Evolutionary conservation across 371 early-diverging fungal species (phyloP).

Genomic region (Rhizomucor pusillus): DNA sequence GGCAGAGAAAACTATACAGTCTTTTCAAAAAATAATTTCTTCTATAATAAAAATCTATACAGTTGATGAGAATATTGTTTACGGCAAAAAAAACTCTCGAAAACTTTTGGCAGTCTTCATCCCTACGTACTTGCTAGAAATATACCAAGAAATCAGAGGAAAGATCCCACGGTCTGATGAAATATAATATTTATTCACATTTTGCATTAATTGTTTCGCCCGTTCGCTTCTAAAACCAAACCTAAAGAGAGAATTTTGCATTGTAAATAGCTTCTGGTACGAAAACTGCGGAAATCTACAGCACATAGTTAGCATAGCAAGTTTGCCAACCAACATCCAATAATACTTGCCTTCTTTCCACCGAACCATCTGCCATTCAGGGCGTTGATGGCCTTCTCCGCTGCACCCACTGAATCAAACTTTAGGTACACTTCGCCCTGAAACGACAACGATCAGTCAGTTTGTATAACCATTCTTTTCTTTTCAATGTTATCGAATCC

Average conservation of each 20-base stretch:
- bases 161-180: too few relatives aligned
- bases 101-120: too few relatives aligned
- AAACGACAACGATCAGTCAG: slow-evolving; percentile 3
- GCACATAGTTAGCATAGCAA: background rate
- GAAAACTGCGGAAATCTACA: slow-evolving; percentile 64
- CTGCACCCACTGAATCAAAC: slow-evolving; percentile 67
- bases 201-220: too few relatives aligned
- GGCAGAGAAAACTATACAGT: too few relatives aligned
- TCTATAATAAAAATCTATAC: too few relatives aligned
- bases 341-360: slow-evolving; percentile 41
- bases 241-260: slow-evolving; percentile 51
- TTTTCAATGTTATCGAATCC: slow-evolving; percentile 10
- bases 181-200: slow-evolving; percentile 6
- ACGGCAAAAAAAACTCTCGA: too few relatives aligned
- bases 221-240: too few relatives aligned
- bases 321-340: background rate
- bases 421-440: slow-evolving; percentile 84
- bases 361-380: slow-evolving; percentile 83
- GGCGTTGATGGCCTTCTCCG: slow-evolving; percentile 64
- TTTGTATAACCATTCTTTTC: background rate
- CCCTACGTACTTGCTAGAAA: too few relatives aligned
- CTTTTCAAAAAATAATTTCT: too few relatives aligned
- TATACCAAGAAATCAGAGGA: too few relatives aligned
- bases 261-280: slow-evolving; percentile 71
- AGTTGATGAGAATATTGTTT: too few relatives aligned